Evolutionary conservation across 2,329 filamentous ascomycete genomes (phyloP).

Genomic region (Calonectria fujianensis): DNA sequence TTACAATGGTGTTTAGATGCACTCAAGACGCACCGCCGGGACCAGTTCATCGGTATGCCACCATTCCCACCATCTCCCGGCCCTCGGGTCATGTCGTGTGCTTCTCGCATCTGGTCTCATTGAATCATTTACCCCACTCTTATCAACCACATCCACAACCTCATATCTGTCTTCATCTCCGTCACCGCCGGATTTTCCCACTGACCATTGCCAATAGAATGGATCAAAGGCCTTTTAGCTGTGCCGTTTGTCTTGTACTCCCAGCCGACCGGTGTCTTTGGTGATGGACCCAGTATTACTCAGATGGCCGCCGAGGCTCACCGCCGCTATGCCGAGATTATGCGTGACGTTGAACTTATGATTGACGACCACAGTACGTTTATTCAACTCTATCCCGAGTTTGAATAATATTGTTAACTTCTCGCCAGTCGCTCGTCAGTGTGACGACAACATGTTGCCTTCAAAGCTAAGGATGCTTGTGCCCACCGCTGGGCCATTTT

Average conservation of each 20-base stretch:
- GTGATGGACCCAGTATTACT: conserved; percentile 78
- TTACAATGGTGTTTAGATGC: conserved; percentile 68
- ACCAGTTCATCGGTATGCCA: conserved; percentile 85
- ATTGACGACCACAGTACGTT: conserved; percentile 90
- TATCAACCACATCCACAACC: conserved; percentile 20
- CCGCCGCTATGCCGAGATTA: conserved; percentile 93
- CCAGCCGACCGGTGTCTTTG: conserved; percentile 91
- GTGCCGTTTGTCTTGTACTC: conserved; percentile 98
- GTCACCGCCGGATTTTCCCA: not conserved
- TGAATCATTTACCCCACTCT: conserved; percentile 26
- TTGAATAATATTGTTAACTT: conserved; percentile 10
- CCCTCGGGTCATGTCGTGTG: not conserved
- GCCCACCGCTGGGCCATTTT: conserved; percentile 93
- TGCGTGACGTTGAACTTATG: conserved; percentile 93
- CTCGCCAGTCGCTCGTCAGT: conserved; percentile 80
- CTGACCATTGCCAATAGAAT: conserved; percentile 76
- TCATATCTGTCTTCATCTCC: conserved; percentile 17
- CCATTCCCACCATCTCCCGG: not conserved
- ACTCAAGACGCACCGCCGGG: conserved; percentile 89
- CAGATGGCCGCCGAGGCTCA: conserved; percentile 88
- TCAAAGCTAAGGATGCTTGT: conserved; percentile 96
- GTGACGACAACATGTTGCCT: conserved; percentile 77
- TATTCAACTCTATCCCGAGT: not conserved
- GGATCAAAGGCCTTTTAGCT: conserved; percentile 95
- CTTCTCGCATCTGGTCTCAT: conserved; percentile 18